A percentile compares a stretch with the other conserved stretches of the same genome.
Conservation (phyloP, 139 green algal genomes). For the Picochlorum sp. region DNA sequence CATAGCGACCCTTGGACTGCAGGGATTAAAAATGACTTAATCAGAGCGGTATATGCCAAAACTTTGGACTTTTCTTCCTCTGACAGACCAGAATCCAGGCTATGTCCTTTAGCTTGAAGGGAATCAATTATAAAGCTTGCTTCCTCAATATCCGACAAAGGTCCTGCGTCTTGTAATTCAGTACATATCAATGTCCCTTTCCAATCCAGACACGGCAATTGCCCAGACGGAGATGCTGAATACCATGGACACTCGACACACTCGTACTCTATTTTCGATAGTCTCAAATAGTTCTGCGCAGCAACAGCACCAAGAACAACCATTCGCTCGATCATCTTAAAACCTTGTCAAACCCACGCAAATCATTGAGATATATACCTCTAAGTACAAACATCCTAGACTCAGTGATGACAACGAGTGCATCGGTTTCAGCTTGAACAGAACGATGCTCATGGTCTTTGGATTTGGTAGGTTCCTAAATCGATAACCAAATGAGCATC, state of each 20-base stretch:
- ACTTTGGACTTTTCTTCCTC: not conserved
- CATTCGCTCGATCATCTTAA: no score
- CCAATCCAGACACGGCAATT: conserved; percentile 18
- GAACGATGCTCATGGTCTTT: not conserved
- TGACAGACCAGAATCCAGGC: not conserved
- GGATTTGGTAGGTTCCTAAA: not conserved
- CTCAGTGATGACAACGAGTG: conserved; percentile 4
- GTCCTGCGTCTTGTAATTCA: not conserved
- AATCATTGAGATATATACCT: conserved; percentile 3
- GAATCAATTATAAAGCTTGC: not conserved
- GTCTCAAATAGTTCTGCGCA: no score
- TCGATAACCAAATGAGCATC: no score
- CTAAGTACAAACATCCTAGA: conserved; percentile 11
- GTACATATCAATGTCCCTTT: not conserved
- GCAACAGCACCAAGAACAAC: no score
- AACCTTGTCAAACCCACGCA: no score
- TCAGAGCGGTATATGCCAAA: not conserved
- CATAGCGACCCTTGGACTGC: not conserved
- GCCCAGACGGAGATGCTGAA: conserved; percentile 5
- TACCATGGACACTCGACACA: conserved; percentile 5
- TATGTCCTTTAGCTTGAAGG: no score
- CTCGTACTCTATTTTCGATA: not conserved
- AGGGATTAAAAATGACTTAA: not conserved
- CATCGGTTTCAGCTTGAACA: conserved; percentile 5
- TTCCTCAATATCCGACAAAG: not conserved